Percentiles rank a stretch among this genome's conserved stretches.
Conservation (phyloP, 2,329 filamentous ascomycete genomes). For the Didymella pinodella region DNA sequence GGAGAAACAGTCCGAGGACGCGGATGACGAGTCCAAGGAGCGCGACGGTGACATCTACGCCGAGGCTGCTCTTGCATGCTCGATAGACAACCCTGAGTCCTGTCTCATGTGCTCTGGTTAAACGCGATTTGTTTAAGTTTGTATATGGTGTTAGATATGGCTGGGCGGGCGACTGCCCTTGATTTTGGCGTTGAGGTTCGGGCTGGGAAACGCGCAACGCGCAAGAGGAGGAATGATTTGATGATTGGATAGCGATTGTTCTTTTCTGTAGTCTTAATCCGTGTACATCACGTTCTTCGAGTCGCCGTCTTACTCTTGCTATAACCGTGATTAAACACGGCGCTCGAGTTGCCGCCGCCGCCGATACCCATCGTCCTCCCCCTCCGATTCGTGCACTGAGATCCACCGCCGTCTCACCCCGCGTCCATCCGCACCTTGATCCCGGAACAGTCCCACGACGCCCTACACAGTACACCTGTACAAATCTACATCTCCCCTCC, state of each 20-base stretch:
- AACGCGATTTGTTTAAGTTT: slow-evolving; percentile 25
- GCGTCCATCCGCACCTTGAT: slow-evolving; percentile 14
- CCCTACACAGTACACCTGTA: slow-evolving; percentile 16
- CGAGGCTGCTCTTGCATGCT: slow-evolving; percentile 89
- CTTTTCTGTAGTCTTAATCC: slow-evolving; percentile 23
- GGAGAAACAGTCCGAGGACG: slow-evolving; percentile 74
- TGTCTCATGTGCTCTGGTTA: slow-evolving; percentile 98
- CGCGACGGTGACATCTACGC: slow-evolving; percentile 94
- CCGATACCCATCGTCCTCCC: slow-evolving; percentile 8
- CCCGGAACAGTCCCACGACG: slow-evolving; percentile 17
- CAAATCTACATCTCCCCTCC: not conserved
- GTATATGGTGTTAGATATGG: slow-evolving; percentile 21
- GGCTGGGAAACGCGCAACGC: slow-evolving; percentile 20
- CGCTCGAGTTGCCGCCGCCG: slow-evolving; percentile 9
- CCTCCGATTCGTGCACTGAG: slow-evolving; percentile 20
- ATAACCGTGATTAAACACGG: not conserved
- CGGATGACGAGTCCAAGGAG: slow-evolving; percentile 72
- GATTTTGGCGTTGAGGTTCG: slow-evolving; percentile 22
- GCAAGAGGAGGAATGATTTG: slow-evolving; percentile 33
- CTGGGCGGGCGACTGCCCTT: slow-evolving; percentile 27
- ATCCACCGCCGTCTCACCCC: slow-evolving; percentile 10
- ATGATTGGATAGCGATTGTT: slow-evolving; percentile 31
- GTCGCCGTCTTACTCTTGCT: too few relatives aligned
- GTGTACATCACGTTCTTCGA: slow-evolving; percentile 15
- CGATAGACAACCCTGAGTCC: slow-evolving; percentile 94